phyloP scores from a whole-genome alignment of 2,329 filamentous ascomycete species.

The Pleurostoma richardsiae region DNA sequence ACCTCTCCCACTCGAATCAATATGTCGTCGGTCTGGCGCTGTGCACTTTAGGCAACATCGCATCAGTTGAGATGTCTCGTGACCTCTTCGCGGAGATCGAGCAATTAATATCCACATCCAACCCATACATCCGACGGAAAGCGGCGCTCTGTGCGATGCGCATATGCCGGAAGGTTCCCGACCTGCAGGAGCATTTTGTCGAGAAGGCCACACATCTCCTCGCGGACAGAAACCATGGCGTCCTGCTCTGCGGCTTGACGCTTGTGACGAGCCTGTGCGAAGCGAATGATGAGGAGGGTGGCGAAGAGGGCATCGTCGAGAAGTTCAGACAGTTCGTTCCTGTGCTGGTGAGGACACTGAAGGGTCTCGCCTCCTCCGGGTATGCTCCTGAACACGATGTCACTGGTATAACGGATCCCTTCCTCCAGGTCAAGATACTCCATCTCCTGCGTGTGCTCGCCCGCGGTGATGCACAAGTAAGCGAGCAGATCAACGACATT shows the following conservation, averaged over 20 bases:
- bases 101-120: constrained; percentile 82
- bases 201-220: constrained; percentile 88
- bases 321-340: constrained; percentile 86
- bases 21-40: constrained; percentile 96
- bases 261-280: constrained; percentile 90
- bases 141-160: constrained; percentile 98
- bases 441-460: constrained; percentile 80
- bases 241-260: constrained; percentile 87
- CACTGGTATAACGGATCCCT: constrained; percentile 95
- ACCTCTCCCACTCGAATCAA: constrained; percentile 94
- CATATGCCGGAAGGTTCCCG: constrained; percentile 96
- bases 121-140: constrained; percentile 97
- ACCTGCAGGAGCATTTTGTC: constrained; percentile 93
- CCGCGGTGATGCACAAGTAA: constrained; percentile 79
- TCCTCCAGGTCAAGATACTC: constrained; percentile 94
- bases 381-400: constrained; percentile 98
- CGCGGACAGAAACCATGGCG: constrained; percentile 92
- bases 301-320: constrained; percentile 84
- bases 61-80: constrained; percentile 95
- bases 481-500: constrained; percentile 98
- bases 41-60: constrained; percentile 95
- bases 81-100: constrained; percentile 97
- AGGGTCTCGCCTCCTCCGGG: constrained; percentile 87
- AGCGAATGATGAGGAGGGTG: constrained; percentile 86
- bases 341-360: constrained; percentile 81